phyloP scores from a whole-genome alignment of 1,284 basidiomycete species.

The Ceratobasidium papillatum region DNA sequence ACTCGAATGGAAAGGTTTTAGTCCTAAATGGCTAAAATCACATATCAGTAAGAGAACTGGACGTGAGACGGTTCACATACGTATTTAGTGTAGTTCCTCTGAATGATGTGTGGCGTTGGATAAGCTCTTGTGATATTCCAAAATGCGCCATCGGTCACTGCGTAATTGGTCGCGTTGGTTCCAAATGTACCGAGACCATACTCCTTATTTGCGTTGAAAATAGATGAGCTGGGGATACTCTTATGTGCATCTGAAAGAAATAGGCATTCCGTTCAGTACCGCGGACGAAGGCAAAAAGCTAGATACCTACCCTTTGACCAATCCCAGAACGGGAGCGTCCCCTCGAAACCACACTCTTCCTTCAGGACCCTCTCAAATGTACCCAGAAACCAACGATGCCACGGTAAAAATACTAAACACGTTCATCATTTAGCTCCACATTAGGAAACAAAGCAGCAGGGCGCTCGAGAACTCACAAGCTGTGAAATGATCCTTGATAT shows the following conservation, averaged over 20 bases:
- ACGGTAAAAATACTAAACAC: slow-evolving; percentile 32
- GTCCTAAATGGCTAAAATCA: slow-evolving; percentile 38
- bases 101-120: slow-evolving; percentile 33
- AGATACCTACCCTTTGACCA: slow-evolving; percentile 31
- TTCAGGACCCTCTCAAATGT: slow-evolving; percentile 21
- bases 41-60: neutral
- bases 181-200: slow-evolving; percentile 36
- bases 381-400: slow-evolving; percentile 36
- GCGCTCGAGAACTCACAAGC: slow-evolving; percentile 5
- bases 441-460: no score
- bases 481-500: slow-evolving; percentile 28
- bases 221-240: slow-evolving; percentile 6
- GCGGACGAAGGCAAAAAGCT: neutral
- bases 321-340: slow-evolving; percentile 40
- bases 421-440: neutral
- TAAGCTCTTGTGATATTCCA: slow-evolving; percentile 22
- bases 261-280: neutral
- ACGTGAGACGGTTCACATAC: neutral
- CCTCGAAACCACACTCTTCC: slow-evolving; percentile 25
- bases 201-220: slow-evolving; percentile 21
- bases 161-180: neutral
- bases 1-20: slow-evolving; percentile 35
- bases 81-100: slow-evolving; percentile 19
- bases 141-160: slow-evolving; percentile 38
- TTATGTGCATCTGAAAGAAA: slow-evolving; percentile 1